Evolutionary conservation across 768 basidiomycete species (phyloP).

Genomic region (Tricholoma hemisulphureum): DNA sequence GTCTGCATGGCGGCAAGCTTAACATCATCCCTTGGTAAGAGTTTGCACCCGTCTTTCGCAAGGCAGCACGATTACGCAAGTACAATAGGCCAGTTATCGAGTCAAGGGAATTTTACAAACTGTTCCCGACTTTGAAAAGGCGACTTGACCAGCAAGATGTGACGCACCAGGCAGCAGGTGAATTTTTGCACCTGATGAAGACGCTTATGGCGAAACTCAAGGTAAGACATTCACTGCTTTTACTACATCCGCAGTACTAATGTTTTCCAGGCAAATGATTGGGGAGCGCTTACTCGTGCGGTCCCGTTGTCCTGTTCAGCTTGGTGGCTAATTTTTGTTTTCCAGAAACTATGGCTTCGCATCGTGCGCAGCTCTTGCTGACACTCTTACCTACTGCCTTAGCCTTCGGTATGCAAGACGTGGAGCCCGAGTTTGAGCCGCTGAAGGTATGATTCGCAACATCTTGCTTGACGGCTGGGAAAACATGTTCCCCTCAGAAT

Average conservation of each 20-base stretch:
- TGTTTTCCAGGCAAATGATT: conserved; percentile 53
- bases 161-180: conserved; percentile 50
- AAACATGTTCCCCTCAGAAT: conserved; percentile 35
- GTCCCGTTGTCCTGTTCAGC: not conserved
- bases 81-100: conserved; percentile 57
- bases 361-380: conserved; percentile 43
- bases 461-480: not conserved
- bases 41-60: not conserved
- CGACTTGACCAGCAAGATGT: conserved; percentile 46
- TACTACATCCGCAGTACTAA: not conserved
- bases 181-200: conserved; percentile 58
- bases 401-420: conserved; percentile 44
- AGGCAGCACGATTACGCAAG: not conserved
- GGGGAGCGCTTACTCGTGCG: conserved; percentile 63
- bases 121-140: conserved; percentile 48
- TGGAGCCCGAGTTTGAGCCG: conserved; percentile 45
- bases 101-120: conserved; percentile 55
- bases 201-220: conserved; percentile 68
- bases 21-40: conserved; percentile 50
- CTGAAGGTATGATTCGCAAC: conserved; percentile 42
- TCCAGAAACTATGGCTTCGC: conserved; percentile 47
- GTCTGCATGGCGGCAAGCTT: conserved; percentile 53
- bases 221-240: conserved; percentile 30
- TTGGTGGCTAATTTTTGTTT: not conserved
- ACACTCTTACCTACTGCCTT: conserved; percentile 47